Evolutionary conservation across 2,329 filamentous ascomycete genomes (phyloP), one percentile per base, ranked within the genome.

Genomic region (Onygenales sp.): DNA sequence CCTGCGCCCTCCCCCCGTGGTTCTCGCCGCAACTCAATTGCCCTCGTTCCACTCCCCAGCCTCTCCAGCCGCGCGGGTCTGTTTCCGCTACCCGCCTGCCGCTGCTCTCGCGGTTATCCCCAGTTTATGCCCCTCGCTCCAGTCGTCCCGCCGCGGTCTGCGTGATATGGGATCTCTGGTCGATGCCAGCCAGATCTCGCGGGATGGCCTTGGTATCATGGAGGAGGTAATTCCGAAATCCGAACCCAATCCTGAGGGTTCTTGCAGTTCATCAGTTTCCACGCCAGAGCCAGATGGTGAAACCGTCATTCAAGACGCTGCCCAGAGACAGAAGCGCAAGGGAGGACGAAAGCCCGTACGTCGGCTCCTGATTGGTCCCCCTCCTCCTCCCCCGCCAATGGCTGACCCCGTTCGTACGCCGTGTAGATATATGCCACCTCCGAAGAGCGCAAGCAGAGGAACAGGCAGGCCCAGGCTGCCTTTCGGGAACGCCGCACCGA

Each of bases 371-470:
- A 54, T 46, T 36, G 44, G 27, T 17, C 17, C 44, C 31, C 32
- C 41, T 47, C 51, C 46, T 49, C 51, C 49, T 35, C 53, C 54
- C 50, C 43, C 57, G 41, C 51, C 42, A 27, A 14, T 54, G 33
- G 27, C 45, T 14, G 43, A 36, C 11, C 43, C 8, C 48, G 41
- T 47, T 53, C 42, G 59, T 53, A 50, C 58, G 35, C 13, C 13
- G 21, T 45, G 45, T 60, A 96, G 92, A 96, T 96, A 59, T 98
- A 98, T 79, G 93, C 93, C 52, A 98, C 93, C 38, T 97, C 93
- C 9, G 93, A 98, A 72, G 93, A 98, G 74, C 85, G 93, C 66
- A 97, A 98, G 76, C 93, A 97, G 74, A 84, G 93, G 60, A 98
- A 98, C 69, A 80, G 93, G 63, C 93, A 97, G 75, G 93, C 93